phyloP scores from a whole-genome alignment of 257 asterid species.

The Penstemon davidsonii region DNA sequence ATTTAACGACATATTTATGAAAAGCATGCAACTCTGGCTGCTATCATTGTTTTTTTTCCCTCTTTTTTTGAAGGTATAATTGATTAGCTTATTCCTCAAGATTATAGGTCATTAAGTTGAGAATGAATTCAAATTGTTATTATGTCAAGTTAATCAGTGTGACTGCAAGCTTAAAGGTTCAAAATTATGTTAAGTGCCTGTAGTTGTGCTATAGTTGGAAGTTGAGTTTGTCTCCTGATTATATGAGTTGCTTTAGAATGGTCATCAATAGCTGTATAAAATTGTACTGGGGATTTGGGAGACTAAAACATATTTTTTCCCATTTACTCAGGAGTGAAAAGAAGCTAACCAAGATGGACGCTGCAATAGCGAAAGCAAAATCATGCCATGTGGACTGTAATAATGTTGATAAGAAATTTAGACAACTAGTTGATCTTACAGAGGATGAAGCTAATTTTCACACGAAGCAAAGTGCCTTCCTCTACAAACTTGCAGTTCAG shows the following conservation, averaged over 20 bases:
- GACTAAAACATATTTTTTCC: constrained; percentile 28
- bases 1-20: not conserved
- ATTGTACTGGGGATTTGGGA: constrained; percentile 16
- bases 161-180: constrained; percentile 11
- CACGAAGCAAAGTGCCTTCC: constrained; percentile 97
- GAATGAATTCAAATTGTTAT: constrained; percentile 7
- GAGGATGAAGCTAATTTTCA: constrained; percentile 97
- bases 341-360: constrained; percentile 75
- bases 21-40: not conserved
- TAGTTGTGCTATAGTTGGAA: constrained; percentile 20
- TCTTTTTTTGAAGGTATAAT: too few species aligned
- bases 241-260: constrained; percentile 11
- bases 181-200: constrained; percentile 3
- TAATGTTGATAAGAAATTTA: constrained; percentile 94
- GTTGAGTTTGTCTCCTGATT: constrained; percentile 13
- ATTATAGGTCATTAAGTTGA: constrained; percentile 5
- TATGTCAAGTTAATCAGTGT: not conserved
- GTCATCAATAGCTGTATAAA: constrained; percentile 11
- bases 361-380: constrained; percentile 67
- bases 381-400: constrained; percentile 80
- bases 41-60: not conserved
- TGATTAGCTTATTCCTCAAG: not conserved
- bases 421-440: constrained; percentile 88
- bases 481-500: constrained; percentile 92
- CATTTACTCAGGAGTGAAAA: constrained; percentile 54